Evolutionary conservation across 2,329 filamentous ascomycete genomes (phyloP), one percentile per base, ranked within the genome.

Genomic region (Fusarium oxysporum): DNA sequence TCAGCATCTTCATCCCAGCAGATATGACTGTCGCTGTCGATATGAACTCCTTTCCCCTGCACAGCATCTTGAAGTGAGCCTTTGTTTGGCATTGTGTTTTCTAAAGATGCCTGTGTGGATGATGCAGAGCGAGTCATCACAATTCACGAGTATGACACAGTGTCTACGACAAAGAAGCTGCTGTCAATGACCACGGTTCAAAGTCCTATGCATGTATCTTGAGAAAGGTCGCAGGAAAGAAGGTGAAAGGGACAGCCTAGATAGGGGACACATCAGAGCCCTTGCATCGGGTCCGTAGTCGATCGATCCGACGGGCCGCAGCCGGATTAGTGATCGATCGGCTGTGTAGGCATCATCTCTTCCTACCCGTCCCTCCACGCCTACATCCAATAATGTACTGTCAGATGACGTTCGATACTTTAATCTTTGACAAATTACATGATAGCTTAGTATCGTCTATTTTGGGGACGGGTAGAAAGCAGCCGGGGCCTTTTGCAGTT

Each of bases 351-450:
- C 47, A 50, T 50, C 47, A 50, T 50, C 30, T 19, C 3, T 19
- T 6, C 9, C 16, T 10, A 19, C 11, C 30, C 47, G n/a, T 14
- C 47, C 8, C 30, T 33, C 2, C 13, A 8, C 6, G 21, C 16
- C 0, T 0, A 19, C 16, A 23, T 19, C n/a, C 21, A 33, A 33
- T 33, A 11, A 7, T 8, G 1, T 13, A 14, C 16, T 3, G 0
- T 33, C 33, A 10, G 16, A 50, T 50, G 30, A 33, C 30, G 30
- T 19, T 13, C 5, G 14, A 33, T n/a, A 50, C 30, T 50, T 23
- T 33, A 2, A 7, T 33, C 16, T 3, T 32, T 17, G 6, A 0
- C 2, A 23, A 33, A 3, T 7, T 14, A 0, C 1, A 3, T 11
- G 16, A 50, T 33, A 1, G 6, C 4, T 33, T 19, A 13, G 6